Conservation (phyloP, 2,329 filamentous ascomycete genomes). For the Pseudogymnoascus sp. region DNA sequence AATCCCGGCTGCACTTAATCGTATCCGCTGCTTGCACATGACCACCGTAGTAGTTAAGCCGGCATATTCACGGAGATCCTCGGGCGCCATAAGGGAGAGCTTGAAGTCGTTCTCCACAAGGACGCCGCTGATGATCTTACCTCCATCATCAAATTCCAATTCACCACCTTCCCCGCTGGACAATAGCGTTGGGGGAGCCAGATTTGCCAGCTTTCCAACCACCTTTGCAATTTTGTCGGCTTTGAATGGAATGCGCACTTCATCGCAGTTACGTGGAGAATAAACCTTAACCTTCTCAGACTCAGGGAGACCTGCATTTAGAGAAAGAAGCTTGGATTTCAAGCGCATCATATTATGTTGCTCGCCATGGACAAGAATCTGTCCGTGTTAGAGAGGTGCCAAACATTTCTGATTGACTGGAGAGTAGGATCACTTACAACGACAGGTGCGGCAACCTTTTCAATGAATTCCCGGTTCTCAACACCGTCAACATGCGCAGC, state of each 20-base stretch:
- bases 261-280: conserved; percentile 90
- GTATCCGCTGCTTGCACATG: conserved; percentile 83
- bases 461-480: conserved; percentile 94
- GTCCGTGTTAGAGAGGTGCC: conserved; percentile 18
- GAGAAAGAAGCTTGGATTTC: conserved; percentile 87
- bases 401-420: neutral
- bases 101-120: conserved; percentile 98
- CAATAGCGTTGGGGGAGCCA: conserved; percentile 54
- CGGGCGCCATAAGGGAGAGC: conserved; percentile 90
- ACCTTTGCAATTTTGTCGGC: conserved; percentile 94
- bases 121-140: conserved; percentile 72
- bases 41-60: conserved; percentile 95
- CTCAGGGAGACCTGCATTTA: conserved; percentile 68
- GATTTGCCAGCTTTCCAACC: conserved; percentile 82
- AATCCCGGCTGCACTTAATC: conserved; percentile 77
- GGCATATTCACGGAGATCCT: conserved; percentile 91
- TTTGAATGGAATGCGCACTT: conserved; percentile 89
- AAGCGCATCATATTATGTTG: conserved; percentile 97
- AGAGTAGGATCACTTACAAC: conserved; percentile 60
- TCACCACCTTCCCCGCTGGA: conserved; percentile 23
- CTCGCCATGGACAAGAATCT: conserved; percentile 96
- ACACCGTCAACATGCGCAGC: conserved; percentile 94
- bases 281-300: conserved; percentile 80
- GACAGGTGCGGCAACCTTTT: conserved; percentile 84
- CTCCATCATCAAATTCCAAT: conserved; percentile 38